Conservation (phyloP, 169 alveolate species). For the Plasmodium yoelii region DNA sequence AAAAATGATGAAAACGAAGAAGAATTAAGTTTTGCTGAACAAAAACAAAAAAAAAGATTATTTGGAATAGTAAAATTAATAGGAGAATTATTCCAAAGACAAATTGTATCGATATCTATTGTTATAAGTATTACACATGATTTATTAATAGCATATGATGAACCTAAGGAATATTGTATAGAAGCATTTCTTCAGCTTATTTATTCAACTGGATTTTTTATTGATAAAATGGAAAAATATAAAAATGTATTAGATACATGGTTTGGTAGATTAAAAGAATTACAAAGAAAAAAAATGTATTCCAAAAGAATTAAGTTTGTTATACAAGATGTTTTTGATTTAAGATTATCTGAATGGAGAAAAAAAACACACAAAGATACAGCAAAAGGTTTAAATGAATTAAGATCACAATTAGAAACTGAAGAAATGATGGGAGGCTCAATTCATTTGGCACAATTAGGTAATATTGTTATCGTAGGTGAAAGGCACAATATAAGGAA, state of each 20-base stretch:
- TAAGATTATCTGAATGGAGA: slow-evolving; percentile 92
- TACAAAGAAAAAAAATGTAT: slow-evolving; percentile 85
- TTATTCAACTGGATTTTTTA: slow-evolving; percentile 91
- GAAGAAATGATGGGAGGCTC: slow-evolving; percentile 94
- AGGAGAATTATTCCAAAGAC: slow-evolving; percentile 92
- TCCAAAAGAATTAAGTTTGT: slow-evolving; percentile 91
- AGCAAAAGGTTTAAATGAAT: slow-evolving; percentile 92
- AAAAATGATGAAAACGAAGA: slow-evolving; percentile 80
- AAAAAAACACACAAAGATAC: slow-evolving; percentile 91
- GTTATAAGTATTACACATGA: slow-evolving; percentile 92
- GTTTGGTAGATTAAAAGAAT: slow-evolving; percentile 92
- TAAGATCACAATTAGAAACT: slow-evolving; percentile 90
- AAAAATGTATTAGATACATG: slow-evolving; percentile 91
- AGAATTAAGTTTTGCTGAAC: slow-evolving; percentile 77
- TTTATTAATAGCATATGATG: slow-evolving; percentile 88
- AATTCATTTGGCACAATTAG: slow-evolving; percentile 92
- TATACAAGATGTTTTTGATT: slow-evolving; percentile 91
- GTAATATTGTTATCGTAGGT: slow-evolving; percentile 92
- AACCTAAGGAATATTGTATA: slow-evolving; percentile 92
- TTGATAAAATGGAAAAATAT: slow-evolving; percentile 89
- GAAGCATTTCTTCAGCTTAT: slow-evolving; percentile 92
- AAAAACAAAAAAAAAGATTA: slow-evolving; percentile 87
- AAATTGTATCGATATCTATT: slow-evolving; percentile 89
- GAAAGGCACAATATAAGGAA: slow-evolving; percentile 89
- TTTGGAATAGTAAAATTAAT: slow-evolving; percentile 92